Conservation (phyloP, 257 asterid species). For the Solanum gracilifrons region DNA sequence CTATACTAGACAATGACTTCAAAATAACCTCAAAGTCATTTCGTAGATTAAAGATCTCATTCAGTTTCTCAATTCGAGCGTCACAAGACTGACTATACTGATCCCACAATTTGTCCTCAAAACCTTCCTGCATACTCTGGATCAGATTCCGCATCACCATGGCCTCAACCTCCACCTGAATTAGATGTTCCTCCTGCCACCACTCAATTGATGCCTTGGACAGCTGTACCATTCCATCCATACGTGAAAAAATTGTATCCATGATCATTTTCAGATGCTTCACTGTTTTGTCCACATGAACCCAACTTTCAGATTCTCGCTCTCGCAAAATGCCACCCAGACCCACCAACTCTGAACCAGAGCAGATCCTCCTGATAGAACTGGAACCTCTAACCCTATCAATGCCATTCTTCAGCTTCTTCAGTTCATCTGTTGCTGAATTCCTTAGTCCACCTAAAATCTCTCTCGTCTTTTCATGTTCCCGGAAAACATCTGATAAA, state of each 20-base stretch:
- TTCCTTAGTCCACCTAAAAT: slow-evolving; percentile 25
- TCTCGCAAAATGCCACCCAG: slow-evolving; percentile 43
- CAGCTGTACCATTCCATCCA: slow-evolving; percentile 23
- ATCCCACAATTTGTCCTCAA: slow-evolving; percentile 30
- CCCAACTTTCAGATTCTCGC: slow-evolving; percentile 35
- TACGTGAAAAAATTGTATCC: slow-evolving; percentile 25
- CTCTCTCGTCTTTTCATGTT: slow-evolving; percentile 34
- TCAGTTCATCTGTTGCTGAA: slow-evolving; percentile 34
- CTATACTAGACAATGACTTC: slow-evolving; percentile 45
- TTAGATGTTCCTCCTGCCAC: slow-evolving; percentile 26
- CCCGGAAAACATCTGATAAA: slow-evolving; percentile 11
- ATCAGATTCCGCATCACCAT: slow-evolving; percentile 35
- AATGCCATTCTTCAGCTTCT: slow-evolving; percentile 40
- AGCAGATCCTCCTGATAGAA: slow-evolving; percentile 28
- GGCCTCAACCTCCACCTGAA: slow-evolving; percentile 38
- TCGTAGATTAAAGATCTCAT: slow-evolving; percentile 41
- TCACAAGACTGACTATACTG: slow-evolving; percentile 26
- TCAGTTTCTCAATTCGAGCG: slow-evolving; percentile 45
- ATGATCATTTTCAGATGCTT: slow-evolving; percentile 32
- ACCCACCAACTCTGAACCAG: slow-evolving; percentile 51
- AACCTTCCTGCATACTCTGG: slow-evolving; percentile 31
- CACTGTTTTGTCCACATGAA: slow-evolving; percentile 22
- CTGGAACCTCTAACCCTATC: slow-evolving; percentile 24
- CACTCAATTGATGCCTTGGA: slow-evolving; percentile 30
- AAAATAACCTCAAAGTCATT: slow-evolving; percentile 45